Conservation (phyloP, 371 early-diverging fungal genomes). For the Mortierella sp. region DNA sequence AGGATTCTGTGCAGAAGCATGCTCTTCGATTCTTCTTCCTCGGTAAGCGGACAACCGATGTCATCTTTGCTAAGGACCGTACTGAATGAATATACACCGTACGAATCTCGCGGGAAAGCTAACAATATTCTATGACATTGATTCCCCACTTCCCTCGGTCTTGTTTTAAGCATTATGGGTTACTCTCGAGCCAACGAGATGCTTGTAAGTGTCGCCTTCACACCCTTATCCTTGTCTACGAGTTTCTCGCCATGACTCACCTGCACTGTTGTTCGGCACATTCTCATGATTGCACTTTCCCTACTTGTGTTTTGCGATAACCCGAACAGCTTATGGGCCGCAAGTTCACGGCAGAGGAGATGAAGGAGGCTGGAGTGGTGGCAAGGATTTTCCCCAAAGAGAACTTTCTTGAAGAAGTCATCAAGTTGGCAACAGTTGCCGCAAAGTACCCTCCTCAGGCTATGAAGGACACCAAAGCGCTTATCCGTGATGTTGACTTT, state of each 20-base stretch:
- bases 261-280: no score
- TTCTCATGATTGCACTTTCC: neutral
- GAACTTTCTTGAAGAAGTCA: constrained; percentile 60
- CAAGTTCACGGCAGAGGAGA: constrained; percentile 64
- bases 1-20: constrained; percentile 78
- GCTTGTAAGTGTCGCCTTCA: constrained; percentile 56
- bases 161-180: constrained; percentile 62
- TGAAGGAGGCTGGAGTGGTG: constrained; percentile 60
- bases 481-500: constrained; percentile 62
- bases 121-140: no score
- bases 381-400: constrained; percentile 64
- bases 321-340: constrained; percentile 60
- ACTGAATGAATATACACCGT: no score
- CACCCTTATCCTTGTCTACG: neutral
- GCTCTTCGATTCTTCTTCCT: constrained; percentile 71
- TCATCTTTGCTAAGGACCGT: no score
- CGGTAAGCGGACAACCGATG: constrained; percentile 35
- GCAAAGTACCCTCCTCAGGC: constrained; percentile 66
- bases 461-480: constrained; percentile 64
- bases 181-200: constrained; percentile 70
- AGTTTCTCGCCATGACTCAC: constrained; percentile 1
- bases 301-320: neutral
- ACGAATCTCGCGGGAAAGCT: no score
- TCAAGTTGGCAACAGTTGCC: constrained; percentile 60
- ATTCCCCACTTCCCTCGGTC: no score